These are phyloP conservation scores for Acacia acuminata DNA, from an alignment of 306 rosid species.

Conservation along the genomic window DNA sequence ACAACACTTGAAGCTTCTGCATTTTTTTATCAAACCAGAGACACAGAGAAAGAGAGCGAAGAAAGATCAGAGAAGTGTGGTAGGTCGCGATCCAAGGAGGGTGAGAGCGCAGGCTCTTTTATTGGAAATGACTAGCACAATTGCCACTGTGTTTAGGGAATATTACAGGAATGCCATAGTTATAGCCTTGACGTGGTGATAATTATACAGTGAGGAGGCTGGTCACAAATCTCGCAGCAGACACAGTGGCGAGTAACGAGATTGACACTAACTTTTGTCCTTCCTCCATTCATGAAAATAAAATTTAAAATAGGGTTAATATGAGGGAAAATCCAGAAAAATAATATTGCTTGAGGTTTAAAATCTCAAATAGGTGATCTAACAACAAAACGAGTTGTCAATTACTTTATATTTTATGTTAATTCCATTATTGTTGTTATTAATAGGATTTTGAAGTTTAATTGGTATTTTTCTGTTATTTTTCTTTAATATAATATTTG, in stretches of 20 bases:
- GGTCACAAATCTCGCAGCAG: not conserved
- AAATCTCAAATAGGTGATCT: too few species aligned
- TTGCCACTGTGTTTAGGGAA: conserved; percentile 24
- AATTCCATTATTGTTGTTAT: too few species aligned
- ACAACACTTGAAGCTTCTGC: conserved; percentile 39
- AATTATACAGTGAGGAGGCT: too few species aligned
- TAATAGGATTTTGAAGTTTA: too few species aligned
- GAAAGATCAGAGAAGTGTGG: not conserved
- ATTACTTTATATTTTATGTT: too few species aligned
- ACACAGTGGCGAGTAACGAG: conserved; percentile 8
- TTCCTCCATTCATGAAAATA: not conserved
- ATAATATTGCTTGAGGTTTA: too few species aligned
- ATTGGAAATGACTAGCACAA: conserved; percentile 10
- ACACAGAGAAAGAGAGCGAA: not conserved
- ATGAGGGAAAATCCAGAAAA: too few species aligned
- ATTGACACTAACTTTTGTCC: conserved; percentile 29
- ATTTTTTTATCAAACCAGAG: not conserved
- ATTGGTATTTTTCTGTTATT: too few species aligned
- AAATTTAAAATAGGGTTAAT: too few species aligned
- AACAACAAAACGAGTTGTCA: too few species aligned
- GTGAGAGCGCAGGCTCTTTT: conserved; percentile 28
- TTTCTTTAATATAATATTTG: too few species aligned
- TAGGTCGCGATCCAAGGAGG: not conserved
- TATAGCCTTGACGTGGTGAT: too few species aligned
- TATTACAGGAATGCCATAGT: conserved; percentile 43